Percentiles rank a stretch among this genome's conserved stretches.
These are phyloP conservation scores for Polyporus tsugae DNA, from an alignment of 1,284 basidiomycete genomes.

Conservation along the genomic window DNA sequence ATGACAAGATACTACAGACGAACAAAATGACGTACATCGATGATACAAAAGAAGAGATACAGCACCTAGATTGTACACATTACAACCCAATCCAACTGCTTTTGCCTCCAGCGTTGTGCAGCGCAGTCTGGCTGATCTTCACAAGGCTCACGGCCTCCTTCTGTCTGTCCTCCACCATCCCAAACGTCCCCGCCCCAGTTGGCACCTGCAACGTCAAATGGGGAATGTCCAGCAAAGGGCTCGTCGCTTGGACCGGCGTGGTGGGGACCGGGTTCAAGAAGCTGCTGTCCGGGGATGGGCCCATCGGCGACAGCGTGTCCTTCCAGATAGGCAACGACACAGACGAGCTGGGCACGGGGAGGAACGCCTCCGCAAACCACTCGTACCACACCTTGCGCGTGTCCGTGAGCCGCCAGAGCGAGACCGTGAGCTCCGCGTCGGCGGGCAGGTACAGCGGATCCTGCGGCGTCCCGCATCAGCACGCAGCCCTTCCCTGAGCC, in stretches of 20 bases:
- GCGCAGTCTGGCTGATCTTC: conserved; percentile 91
- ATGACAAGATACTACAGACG: background rate
- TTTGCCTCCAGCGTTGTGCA: conserved; percentile 91
- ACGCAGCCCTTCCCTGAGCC: background rate
- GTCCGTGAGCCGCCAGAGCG: conserved; percentile 94
- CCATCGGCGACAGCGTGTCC: conserved; percentile 31
- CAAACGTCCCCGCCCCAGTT: conserved; percentile 6
- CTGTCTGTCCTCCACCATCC: conserved; percentile 35
- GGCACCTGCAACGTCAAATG: conserved; percentile 28
- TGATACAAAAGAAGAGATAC: conserved; percentile 5
- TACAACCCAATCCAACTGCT: conserved; percentile 92
- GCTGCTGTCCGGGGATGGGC: conserved; percentile 28
- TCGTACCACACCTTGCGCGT: conserved; percentile 97
- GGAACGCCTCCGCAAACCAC: conserved; percentile 94
- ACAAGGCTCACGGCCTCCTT: conserved; percentile 54
- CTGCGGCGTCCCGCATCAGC: conserved; percentile 47
- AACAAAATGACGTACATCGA: background rate
- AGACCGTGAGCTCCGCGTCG: conserved; percentile 91
- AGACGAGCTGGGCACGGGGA: conserved; percentile 59
- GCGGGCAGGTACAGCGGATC: conserved; percentile 94
- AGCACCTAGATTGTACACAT: conserved; percentile 6
- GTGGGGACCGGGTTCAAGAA: conserved; percentile 44
- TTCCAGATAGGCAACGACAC: conserved; percentile 33
- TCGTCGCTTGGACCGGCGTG: conserved; percentile 59
- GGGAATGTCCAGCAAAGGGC: conserved; percentile 59